Percentiles rank a stretch among this genome's conserved stretches.
phyloP scores from a whole-genome alignment of 371 early-diverging fungal species.

The Saksenaea vasiformis region DNA sequence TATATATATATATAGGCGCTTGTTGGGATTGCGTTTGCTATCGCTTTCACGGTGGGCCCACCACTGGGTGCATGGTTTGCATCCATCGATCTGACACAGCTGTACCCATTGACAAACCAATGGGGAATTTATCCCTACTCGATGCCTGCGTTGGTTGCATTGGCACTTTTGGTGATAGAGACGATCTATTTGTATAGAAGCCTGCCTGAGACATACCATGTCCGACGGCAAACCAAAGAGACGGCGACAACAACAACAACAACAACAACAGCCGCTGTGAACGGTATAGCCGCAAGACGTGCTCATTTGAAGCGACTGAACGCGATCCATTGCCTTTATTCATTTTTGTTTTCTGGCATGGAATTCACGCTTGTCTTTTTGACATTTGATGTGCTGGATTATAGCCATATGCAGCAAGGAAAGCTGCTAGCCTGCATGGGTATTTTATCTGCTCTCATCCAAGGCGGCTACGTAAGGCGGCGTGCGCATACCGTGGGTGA shows the following conservation, averaged over 20 bases:
- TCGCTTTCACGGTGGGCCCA: slow-evolving; percentile 96
- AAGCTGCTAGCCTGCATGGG: slow-evolving; percentile 87
- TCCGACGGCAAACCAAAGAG: slow-evolving; percentile 3
- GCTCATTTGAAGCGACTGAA: slow-evolving; percentile 58
- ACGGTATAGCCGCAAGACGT: slow-evolving; percentile 29
- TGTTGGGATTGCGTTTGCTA: slow-evolving; percentile 95
- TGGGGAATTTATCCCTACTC: slow-evolving; percentile 78
- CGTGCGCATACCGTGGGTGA: slow-evolving; percentile 69
- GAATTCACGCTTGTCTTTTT: slow-evolving; percentile 97
- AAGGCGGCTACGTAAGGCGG: slow-evolving; percentile 93
- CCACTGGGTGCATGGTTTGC: slow-evolving; percentile 92
- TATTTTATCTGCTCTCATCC: slow-evolving; percentile 82
- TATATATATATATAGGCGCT: slow-evolving; percentile 62
- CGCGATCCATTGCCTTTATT: slow-evolving; percentile 78
- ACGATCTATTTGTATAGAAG: slow-evolving; percentile 68
- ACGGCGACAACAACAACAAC: slow-evolving; percentile 11
- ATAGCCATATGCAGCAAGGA: slow-evolving; percentile 89
- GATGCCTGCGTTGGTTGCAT: slow-evolving; percentile 83
- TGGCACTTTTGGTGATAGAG: slow-evolving; percentile 79
- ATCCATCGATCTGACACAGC: slow-evolving; percentile 61
- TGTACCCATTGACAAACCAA: slow-evolving; percentile 52
- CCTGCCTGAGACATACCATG: slow-evolving; percentile 80
- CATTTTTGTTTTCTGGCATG: slow-evolving; percentile 96
- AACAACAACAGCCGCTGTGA: too few relatives aligned
- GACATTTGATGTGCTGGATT: slow-evolving; percentile 88